Conservation (phyloP, 1,139 yeast species). For the Yamadazyma sp. region DNA sequence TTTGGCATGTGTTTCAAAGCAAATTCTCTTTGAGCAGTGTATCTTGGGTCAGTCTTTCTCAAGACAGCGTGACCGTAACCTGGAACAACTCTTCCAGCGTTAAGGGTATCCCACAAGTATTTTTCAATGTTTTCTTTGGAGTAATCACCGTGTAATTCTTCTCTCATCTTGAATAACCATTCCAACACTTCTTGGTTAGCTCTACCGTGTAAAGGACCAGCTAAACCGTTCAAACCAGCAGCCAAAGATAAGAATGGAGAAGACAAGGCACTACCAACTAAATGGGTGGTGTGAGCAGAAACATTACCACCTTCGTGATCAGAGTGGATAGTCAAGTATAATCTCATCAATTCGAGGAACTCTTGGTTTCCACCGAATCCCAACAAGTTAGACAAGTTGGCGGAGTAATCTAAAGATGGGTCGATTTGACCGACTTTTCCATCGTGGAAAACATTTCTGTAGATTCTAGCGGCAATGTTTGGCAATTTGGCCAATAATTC, state of each 20-base stretch:
- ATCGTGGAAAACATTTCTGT: constrained; percentile 85
- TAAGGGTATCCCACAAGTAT: constrained; percentile 89
- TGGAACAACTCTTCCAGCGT: constrained; percentile 93
- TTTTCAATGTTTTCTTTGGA: constrained; percentile 76
- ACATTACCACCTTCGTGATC: constrained; percentile 99
- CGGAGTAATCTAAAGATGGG: constrained; percentile 82
- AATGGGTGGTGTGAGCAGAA: constrained; percentile 95
- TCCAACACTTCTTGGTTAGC: constrained; percentile 98
- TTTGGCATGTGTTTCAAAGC: constrained; percentile 98
- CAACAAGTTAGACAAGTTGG: constrained; percentile 80
- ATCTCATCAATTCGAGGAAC: constrained; percentile 87
- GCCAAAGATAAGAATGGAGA: constrained; percentile 91
- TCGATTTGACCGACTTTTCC: constrained; percentile 78
- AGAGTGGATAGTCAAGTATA: constrained; percentile 91
- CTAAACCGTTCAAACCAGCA: constrained; percentile 95
- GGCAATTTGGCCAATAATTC: constrained; percentile 91
- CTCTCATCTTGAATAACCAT: constrained; percentile 83
- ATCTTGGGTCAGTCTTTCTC: constrained; percentile 97
- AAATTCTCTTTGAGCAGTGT: constrained; percentile 95
- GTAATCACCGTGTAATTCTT: constrained; percentile 70
- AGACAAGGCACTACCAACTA: constrained; percentile 93
- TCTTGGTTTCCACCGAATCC: constrained; percentile 81
- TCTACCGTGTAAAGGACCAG: constrained; percentile 98
- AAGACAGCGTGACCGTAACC: constrained; percentile 98
- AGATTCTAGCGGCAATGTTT: constrained; percentile 88